Evolutionary conservation across 75 land plant genomes (phyloP), one percentile per base, ranked within the genome.

Genomic region (Ceratopteris richardii): DNA sequence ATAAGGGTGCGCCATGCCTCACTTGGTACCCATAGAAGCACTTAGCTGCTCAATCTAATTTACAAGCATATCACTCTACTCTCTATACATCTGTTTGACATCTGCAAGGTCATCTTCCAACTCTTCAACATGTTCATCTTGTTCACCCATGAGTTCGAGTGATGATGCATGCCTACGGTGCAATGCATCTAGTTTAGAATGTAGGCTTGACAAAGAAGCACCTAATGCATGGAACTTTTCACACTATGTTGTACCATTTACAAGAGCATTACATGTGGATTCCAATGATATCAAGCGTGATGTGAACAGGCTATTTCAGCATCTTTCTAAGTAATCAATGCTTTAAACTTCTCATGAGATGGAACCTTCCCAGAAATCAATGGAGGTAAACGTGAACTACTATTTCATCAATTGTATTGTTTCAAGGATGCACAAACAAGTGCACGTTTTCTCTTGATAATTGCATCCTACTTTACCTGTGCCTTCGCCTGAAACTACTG

Each of bases 111-210:
- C 98, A 7, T 84, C 87, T 46, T 81, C 77, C 17, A 93, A 90
- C 67, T 93, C 98, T 61, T 93, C 98, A 65, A 93, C 69, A 96
- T 94, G 84, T 64, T 94, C 98, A 75, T 90, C 98, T 36, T 91
- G 87, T 72, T 94, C 98, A 36, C 98, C 98, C 98, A 94, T 94
- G 30, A 94, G 85, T 71, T 94, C 98, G 48, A 90, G 59, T 21
- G 98, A 91, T 29, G 98, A 74, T 60, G 96, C 55, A 62, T 94
- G 98, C 29, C 98, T 71, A 39, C 83, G 72, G 29, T 91, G 94
- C 29, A 94, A 63, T n/a, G 91, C 80, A 66, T 94, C 98, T 30
- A 94, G 72, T 72, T 94, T 96, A 56, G 98, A 90, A 19, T 73
- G 65, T 64, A 93, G 43, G 24, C 98, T 80, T 59, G 95, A 96